Conservation (phyloP, 2,329 filamentous ascomycete species). For the Verticillium longisporum region DNA sequence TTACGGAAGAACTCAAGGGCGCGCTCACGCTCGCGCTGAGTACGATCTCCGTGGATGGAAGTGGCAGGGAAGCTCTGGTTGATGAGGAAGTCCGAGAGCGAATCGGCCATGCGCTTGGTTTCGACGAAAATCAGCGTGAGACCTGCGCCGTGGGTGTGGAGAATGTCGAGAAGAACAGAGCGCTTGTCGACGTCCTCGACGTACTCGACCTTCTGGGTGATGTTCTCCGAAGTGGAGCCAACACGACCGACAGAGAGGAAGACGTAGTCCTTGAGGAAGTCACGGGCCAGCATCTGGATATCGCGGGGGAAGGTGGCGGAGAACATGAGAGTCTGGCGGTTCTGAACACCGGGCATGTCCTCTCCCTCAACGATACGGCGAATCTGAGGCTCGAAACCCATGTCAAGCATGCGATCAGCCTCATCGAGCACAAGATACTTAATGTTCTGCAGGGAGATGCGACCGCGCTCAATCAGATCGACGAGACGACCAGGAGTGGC, state of each 20-base stretch:
- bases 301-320: slow-evolving; percentile 98
- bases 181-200: slow-evolving; percentile 97
- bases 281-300: slow-evolving; percentile 97
- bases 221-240: slow-evolving; percentile 99
- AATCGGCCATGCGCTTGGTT: slow-evolving; percentile 99
- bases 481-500: slow-evolving; percentile 96
- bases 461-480: slow-evolving; percentile 95
- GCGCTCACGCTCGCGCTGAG: slow-evolving; percentile 96
- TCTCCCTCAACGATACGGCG: slow-evolving; percentile 97
- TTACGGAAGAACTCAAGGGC: slow-evolving; percentile 97
- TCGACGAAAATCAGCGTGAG: slow-evolving; percentile 97
- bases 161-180: slow-evolving; percentile 92
- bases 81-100: slow-evolving; percentile 94
- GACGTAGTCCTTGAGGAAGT: slow-evolving; percentile 98
- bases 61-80: slow-evolving; percentile 98
- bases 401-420: slow-evolving; percentile 99
- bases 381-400: slow-evolving; percentile 99
- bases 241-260: slow-evolving; percentile 98
- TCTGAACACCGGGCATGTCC: slow-evolving; percentile 82
- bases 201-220: slow-evolving; percentile 97
- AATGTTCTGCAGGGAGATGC: slow-evolving; percentile 96
- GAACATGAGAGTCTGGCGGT: slow-evolving; percentile 98
- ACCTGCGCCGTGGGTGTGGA: slow-evolving; percentile 85
- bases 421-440: slow-evolving; percentile 98
- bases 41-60: slow-evolving; percentile 97